Evolutionary conservation across 2,329 filamentous ascomycete genomes (phyloP).

Genomic region (Tetracladium maxilliforme): DNA sequence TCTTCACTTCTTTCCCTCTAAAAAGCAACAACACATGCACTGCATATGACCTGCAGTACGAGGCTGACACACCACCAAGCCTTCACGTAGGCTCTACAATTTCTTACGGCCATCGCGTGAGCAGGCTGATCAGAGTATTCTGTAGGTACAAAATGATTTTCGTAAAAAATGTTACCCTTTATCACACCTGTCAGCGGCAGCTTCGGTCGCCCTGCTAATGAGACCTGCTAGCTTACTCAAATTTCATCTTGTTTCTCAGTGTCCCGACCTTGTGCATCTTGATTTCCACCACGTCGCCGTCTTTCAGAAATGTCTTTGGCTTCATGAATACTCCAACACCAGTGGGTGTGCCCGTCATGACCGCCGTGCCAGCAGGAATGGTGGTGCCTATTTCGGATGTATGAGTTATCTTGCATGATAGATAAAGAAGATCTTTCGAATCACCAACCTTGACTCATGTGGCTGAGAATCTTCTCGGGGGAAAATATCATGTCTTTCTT

Average conservation of each 20-base stretch:
- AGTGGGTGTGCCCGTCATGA: constrained; percentile 33
- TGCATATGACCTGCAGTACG: no score
- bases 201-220: no score
- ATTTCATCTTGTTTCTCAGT: constrained; percentile 7
- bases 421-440: constrained; percentile 29
- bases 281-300: constrained; percentile 17
- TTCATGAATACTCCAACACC: constrained; percentile 19
- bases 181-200: no score
- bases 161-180: no score
- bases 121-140: no score
- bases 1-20: no score
- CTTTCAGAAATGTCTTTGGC: constrained; percentile 14
- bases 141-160: no score
- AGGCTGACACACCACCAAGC: no score
- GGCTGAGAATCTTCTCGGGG: constrained; percentile 23
- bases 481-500: constrained; percentile 30
- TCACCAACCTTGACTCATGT: constrained; percentile 21
- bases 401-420: constrained; percentile 17
- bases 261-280: constrained; percentile 14
- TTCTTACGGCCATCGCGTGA: no score
- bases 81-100: no score
- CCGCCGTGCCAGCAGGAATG: constrained; percentile 25
- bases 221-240: no score
- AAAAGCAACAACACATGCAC: no score
- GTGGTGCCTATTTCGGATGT: constrained; percentile 22